Conservation (phyloP, 495 filamentous ascomycete species). For the Glarea lozoyensis region DNA sequence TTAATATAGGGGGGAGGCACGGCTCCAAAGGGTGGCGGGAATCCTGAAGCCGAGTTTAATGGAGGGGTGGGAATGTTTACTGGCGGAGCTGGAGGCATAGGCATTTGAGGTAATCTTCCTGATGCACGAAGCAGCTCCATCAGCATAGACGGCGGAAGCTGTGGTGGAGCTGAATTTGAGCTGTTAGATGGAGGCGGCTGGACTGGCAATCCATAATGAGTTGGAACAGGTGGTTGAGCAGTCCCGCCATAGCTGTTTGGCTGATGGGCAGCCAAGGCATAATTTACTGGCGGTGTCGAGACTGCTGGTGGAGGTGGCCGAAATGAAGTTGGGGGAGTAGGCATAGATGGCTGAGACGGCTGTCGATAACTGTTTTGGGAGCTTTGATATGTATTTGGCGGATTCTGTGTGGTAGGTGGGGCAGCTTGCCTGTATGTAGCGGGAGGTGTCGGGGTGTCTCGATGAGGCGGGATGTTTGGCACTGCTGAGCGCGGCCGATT, state of each 20-base stretch:
- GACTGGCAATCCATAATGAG: conserved; percentile 21
- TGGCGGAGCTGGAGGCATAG: conserved; percentile 20
- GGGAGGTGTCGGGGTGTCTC: conserved; percentile 64
- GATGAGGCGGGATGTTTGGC: conserved; percentile 43
- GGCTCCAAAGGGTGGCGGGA: conserved; percentile 3
- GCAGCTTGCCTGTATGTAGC: conserved; percentile 26
- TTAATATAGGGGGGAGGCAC: neutral
- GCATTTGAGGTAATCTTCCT: conserved; percentile 30
- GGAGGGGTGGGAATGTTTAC: neutral
- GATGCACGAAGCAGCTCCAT: conserved; percentile 40
- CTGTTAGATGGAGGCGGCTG: too few species aligned
- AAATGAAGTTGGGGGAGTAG: conserved; percentile 6
- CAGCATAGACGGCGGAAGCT: conserved; percentile 26
- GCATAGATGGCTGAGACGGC: conserved; percentile 4
- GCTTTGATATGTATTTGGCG: conserved; percentile 30
- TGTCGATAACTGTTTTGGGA: too few species aligned
- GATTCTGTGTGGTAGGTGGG: conserved; percentile 2
- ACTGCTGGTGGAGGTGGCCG: conserved; percentile 31
- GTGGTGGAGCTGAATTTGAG: neutral
- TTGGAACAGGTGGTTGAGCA: conserved; percentile 24
- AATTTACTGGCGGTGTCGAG: conserved; percentile 23
- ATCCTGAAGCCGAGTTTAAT: conserved; percentile 1
- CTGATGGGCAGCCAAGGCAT: too few species aligned
- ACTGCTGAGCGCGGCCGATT: conserved; percentile 44
- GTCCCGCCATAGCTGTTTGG: too few species aligned